Percentiles rank a stretch among this genome's conserved stretches.
These are phyloP conservation scores for Kazachstania sp. DNA, from an alignment of 1,139 yeast genomes.

Conservation along the genomic window DNA sequence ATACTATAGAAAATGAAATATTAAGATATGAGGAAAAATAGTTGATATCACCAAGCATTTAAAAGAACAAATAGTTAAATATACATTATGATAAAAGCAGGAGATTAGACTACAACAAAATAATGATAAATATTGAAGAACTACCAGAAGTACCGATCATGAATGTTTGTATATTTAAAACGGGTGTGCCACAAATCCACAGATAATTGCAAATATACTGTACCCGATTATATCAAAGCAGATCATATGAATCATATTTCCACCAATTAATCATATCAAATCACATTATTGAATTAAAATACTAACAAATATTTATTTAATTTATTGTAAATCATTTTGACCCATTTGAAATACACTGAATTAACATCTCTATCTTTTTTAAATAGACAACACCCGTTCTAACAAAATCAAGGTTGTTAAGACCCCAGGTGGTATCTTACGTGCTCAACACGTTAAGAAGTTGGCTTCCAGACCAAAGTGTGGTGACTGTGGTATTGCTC, in stretches of 20 bases:
- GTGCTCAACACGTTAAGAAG: slow-evolving; percentile 96
- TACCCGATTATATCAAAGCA: neutral
- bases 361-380: slow-evolving; percentile 3
- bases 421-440: slow-evolving; percentile 99
- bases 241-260: no score
- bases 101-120: no score
- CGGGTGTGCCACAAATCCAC: no score
- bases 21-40: no score
- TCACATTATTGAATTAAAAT: neutral
- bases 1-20: no score
- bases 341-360: neutral
- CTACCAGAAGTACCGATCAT: no score
- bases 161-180: no score
- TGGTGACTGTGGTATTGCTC: slow-evolving; percentile 94
- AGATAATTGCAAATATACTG: no score
- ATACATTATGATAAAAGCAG: no score
- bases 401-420: slow-evolving; percentile 98
- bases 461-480: slow-evolving; percentile 92
- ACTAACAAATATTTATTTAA: slow-evolving; percentile 34
- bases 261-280: neutral
- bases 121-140: no score
- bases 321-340: neutral
- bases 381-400: slow-evolving; percentile 90
- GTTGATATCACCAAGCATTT: no score
- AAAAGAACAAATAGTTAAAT: no score